A percentile compares a stretch with the other conserved stretches of the same genome.
phyloP scores from a whole-genome alignment of 148 eudicot species.

The Cornus controversa region DNA sequence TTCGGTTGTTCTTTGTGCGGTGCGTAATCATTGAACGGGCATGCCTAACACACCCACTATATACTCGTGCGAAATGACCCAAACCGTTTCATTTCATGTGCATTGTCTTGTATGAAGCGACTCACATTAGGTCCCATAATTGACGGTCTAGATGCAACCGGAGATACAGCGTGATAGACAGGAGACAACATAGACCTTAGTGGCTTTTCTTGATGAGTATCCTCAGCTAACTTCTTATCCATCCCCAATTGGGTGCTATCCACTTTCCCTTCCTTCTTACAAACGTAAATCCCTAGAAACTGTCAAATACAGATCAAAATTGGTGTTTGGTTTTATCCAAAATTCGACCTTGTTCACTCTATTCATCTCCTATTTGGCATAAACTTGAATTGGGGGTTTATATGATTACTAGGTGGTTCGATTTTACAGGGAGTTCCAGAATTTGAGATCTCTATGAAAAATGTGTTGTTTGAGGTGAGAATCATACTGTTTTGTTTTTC shows the following conservation, averaged over 20 bases:
- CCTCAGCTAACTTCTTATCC: not conserved
- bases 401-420: not conserved
- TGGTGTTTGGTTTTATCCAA: not conserved
- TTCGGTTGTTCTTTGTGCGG: too few relatives aligned
- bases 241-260: constrained; percentile 1
- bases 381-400: not conserved
- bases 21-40: too few relatives aligned
- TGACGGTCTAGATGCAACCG: too few relatives aligned
- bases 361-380: not conserved
- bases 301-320: not conserved
- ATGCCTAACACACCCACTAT: too few relatives aligned
- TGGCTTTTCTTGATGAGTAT: not conserved
- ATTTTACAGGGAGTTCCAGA: constrained; percentile 3
- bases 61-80: too few relatives aligned
- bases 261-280: not conserved
- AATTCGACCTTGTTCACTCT: not conserved
- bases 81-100: too few relatives aligned
- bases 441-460: not conserved
- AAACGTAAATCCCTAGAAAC: not conserved
- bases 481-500: not conserved
- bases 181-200: too few relatives aligned
- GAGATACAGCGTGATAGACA: too few relatives aligned
- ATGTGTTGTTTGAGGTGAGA: constrained; percentile 1
- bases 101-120: too few relatives aligned
- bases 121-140: too few relatives aligned